Conservation (phyloP, 805 yeast genomes). For the Wickerhamiella azymoides region DNA sequence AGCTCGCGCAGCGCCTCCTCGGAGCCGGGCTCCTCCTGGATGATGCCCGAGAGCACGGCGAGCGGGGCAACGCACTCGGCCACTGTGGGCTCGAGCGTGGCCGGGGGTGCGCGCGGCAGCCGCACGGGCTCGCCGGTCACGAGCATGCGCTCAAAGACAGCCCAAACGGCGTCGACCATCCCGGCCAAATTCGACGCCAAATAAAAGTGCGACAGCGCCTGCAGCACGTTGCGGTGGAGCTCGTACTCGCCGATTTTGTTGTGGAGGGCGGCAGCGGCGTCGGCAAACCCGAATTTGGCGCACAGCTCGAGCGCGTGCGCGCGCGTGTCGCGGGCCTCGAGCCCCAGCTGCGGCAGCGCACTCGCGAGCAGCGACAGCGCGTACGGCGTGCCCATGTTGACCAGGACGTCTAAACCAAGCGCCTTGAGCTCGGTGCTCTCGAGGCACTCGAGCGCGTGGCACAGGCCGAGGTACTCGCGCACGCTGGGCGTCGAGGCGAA, state of each 20-base stretch:
- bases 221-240: slow-evolving; percentile 8
- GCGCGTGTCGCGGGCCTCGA: slow-evolving; percentile 6
- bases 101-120: slow-evolving; percentile 1
- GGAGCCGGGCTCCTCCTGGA: slow-evolving; percentile 1
- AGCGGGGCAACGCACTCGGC: slow-evolving; percentile 14
- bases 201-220: slow-evolving; percentile 10
- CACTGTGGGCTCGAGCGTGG: slow-evolving; percentile 9
- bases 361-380: slow-evolving; percentile 10
- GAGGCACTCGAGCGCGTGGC: slow-evolving; percentile 12
- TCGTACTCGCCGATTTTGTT: slow-evolving; percentile 11
- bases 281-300: slow-evolving; percentile 11
- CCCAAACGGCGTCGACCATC: slow-evolving; percentile 10
- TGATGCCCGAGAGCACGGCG: slow-evolving; percentile 11
- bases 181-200: slow-evolving; percentile 10
- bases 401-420: slow-evolving; percentile 13
- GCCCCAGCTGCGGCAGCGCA: slow-evolving; percentile 13
- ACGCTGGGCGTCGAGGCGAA: slow-evolving; percentile 5
- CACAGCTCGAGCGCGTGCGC: slow-evolving; percentile 11
- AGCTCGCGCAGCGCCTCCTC: slow-evolving; percentile 2
- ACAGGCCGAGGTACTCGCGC: slow-evolving; percentile 14
- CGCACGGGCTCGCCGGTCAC: slow-evolving; percentile 1
- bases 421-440: slow-evolving; percentile 8
- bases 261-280: slow-evolving; percentile 9
- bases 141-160: slow-evolving; percentile 11
- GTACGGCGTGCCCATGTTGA: slow-evolving; percentile 12